Percentiles rank a stretch among this genome's conserved stretches.
phyloP scores from a whole-genome alignment of 1,139 yeast species.

The Debaryomycetaceae sp. region DNA sequence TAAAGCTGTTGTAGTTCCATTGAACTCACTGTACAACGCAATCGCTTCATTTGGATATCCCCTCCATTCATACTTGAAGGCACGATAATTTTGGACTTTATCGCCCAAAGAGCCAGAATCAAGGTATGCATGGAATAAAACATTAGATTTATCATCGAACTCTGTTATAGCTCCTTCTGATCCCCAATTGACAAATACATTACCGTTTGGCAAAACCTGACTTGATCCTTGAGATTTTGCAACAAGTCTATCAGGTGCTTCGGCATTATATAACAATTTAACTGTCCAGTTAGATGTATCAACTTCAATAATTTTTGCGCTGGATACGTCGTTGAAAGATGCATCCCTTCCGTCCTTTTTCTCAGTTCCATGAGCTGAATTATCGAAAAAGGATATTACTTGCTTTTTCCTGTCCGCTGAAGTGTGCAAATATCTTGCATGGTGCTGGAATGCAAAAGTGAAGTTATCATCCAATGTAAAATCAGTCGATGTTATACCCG shows the following conservation, averaged over 20 bases:
- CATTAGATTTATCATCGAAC: slow-evolving; percentile 21
- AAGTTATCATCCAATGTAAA: slow-evolving; percentile 17
- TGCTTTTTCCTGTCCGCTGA: slow-evolving; percentile 21
- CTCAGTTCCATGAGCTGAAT: slow-evolving; percentile 36
- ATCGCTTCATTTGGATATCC: slow-evolving; percentile 31
- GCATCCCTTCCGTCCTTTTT: slow-evolving; percentile 22
- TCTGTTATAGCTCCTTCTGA: slow-evolving; percentile 38
- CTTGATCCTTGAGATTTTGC: slow-evolving; percentile 38
- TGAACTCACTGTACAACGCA: slow-evolving; percentile 20
- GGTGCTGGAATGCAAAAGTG: slow-evolving; percentile 36
- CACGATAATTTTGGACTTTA: slow-evolving; percentile 31
- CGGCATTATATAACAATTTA: slow-evolving; percentile 20
- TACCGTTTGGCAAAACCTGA: slow-evolving; percentile 32
- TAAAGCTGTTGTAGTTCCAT: slow-evolving; percentile 14
- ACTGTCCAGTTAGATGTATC: slow-evolving; percentile 27
- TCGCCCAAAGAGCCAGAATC: slow-evolving; percentile 27
- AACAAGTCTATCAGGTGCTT: slow-evolving; percentile 22
- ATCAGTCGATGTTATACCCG: slow-evolving; percentile 20
- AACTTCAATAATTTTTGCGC: slow-evolving; percentile 33
- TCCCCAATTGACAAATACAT: slow-evolving; percentile 40
- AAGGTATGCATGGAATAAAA: slow-evolving; percentile 32
- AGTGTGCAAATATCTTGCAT: slow-evolving; percentile 27
- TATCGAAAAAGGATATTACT: slow-evolving; percentile 33
- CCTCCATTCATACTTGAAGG: slow-evolving; percentile 34
- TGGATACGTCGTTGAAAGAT: slow-evolving; percentile 20